phyloP scores from a whole-genome alignment of 1,284 basidiomycete species.

The Naganishia sp. region DNA sequence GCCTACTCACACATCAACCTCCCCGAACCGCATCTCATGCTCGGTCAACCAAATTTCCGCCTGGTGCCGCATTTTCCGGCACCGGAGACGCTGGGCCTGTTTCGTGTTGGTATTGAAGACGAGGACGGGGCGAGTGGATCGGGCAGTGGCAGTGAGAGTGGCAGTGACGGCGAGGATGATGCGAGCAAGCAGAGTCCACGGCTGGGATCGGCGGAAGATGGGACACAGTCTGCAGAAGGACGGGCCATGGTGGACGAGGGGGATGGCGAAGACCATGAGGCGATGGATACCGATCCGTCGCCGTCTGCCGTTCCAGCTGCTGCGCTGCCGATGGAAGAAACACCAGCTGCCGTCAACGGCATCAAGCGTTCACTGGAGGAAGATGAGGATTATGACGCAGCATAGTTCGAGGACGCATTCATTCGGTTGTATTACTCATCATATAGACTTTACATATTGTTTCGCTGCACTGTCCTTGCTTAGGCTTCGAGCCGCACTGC shows the following conservation, averaged over 20 bases:
- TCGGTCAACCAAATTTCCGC: constrained; percentile 90
- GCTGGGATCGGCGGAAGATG: constrained; percentile 41
- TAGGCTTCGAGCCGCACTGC: constrained; percentile 54
- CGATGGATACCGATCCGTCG: background rate
- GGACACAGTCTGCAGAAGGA: constrained; percentile 20
- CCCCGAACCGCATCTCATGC: constrained; percentile 75
- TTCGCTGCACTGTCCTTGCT: background rate
- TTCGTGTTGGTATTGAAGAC: constrained; percentile 36
- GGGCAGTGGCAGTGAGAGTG: constrained; percentile 35
- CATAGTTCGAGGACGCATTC: background rate
- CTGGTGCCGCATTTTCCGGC: constrained; percentile 84
- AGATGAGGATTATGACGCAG: constrained; percentile 27
- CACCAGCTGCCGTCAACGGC: background rate
- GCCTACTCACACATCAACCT: constrained; percentile 84
- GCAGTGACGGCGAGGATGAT: constrained; percentile 36
- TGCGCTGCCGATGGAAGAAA: too few species aligned
- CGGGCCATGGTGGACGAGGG: background rate
- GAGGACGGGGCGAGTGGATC: constrained; percentile 36
- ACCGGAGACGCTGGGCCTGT: constrained; percentile 48
- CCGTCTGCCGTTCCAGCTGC: background rate
- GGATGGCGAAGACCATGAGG: background rate
- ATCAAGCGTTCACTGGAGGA: constrained; percentile 18
- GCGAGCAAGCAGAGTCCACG: constrained; percentile 41
- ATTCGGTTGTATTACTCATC: too few species aligned
- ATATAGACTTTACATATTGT: too few species aligned